Evolutionary conservation across 305 asterid species (phyloP).

Genomic region (Coffea humblotiana): DNA sequence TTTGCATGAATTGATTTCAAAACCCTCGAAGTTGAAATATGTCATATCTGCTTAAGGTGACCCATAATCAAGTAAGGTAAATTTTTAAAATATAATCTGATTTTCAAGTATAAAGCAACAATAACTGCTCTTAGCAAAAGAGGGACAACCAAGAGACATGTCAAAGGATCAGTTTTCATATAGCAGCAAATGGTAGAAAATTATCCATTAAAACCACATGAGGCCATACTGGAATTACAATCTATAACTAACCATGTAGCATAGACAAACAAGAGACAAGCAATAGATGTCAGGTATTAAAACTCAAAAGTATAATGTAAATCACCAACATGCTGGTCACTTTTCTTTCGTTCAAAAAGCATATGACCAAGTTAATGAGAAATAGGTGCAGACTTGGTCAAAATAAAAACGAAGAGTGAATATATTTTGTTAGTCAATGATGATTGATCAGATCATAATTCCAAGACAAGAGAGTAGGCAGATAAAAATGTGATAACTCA

Average conservation of each 20-base stretch:
- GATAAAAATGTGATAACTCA: conserved; percentile 3
- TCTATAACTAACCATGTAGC: neutral
- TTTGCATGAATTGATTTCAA: too few species aligned
- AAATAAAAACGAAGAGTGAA: neutral
- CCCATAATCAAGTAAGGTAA: neutral
- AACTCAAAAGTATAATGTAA: neutral
- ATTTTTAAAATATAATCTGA: neutral
- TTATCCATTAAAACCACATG: neutral
- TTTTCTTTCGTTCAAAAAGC: neutral
- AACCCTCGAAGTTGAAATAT: too few species aligned
- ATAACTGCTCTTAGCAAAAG: neutral
- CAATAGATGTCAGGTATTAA: neutral
- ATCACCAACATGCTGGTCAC: neutral
- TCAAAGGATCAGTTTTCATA: neutral
- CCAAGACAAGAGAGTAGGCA: neutral
- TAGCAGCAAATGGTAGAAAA: neutral
- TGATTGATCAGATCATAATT: neutral
- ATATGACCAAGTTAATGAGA: neutral
- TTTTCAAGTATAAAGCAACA: neutral
- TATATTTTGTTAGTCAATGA: neutral
- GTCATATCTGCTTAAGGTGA: neutral
- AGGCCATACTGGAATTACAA: neutral
- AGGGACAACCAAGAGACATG: neutral
- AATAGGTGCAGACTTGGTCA: neutral
- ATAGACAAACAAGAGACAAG: neutral